Conservation (phyloP, 352 stramenopile genomes). For the Blastocystis sp. region DNA sequence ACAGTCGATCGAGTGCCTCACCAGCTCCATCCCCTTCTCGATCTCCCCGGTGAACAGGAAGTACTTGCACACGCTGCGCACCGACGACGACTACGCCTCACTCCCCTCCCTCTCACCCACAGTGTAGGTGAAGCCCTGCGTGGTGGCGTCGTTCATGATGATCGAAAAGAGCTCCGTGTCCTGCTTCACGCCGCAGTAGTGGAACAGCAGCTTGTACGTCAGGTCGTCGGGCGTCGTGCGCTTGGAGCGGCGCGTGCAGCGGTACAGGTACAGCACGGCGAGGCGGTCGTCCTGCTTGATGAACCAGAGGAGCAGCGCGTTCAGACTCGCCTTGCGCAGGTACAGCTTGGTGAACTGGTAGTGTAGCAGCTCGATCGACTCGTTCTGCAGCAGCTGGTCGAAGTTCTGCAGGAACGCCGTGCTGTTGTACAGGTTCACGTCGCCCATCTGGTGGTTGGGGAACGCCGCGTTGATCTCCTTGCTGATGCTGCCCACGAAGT, state of each 20-base stretch:
- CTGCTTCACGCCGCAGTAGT: slow-evolving; percentile 35
- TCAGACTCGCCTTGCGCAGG: slow-evolving; percentile 36
- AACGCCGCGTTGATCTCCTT: neutral
- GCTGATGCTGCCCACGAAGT: slow-evolving; percentile 8
- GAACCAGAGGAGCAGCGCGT: slow-evolving; percentile 58
- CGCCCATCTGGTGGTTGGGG: neutral
- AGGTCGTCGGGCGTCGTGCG: slow-evolving; percentile 40
- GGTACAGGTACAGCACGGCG: slow-evolving; percentile 56
- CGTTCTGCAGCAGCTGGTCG: slow-evolving; percentile 5
- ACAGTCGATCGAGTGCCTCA: slow-evolving; percentile 58
- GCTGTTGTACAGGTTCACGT: slow-evolving; percentile 35
- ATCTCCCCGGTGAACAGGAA: slow-evolving; percentile 24
- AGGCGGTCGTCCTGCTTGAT: slow-evolving; percentile 44
- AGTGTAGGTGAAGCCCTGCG: slow-evolving; percentile 53
- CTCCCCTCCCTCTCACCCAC: neutral
- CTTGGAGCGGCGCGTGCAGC: slow-evolving; percentile 6
- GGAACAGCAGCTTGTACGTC: slow-evolving; percentile 43
- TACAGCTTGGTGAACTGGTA: slow-evolving; percentile 37
- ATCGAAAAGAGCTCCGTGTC: slow-evolving; percentile 25
- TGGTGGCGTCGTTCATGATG: slow-evolving; percentile 44
- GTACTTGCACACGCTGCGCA: slow-evolving; percentile 43
- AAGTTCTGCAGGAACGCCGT: slow-evolving; percentile 15
- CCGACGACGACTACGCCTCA: slow-evolving; percentile 33
- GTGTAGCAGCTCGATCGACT: neutral
- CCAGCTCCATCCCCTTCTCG: slow-evolving; percentile 50